phyloP scores from a whole-genome alignment of 345 rosid genomes.

The Tarenaya hassleriana region DNA sequence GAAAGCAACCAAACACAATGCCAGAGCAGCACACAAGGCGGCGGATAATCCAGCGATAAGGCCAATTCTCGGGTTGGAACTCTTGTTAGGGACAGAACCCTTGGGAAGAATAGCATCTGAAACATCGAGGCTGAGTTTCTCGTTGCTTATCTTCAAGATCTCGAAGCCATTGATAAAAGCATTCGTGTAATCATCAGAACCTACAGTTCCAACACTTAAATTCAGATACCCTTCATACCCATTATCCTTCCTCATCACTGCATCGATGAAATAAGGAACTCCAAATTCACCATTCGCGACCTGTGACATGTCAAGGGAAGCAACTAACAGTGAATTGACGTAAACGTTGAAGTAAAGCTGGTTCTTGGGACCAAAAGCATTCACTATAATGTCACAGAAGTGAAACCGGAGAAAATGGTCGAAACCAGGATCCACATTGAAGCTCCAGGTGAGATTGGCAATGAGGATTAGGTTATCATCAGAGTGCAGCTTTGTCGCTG shows the following conservation, averaged over 20 bases:
- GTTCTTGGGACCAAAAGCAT: slow-evolving; percentile 1
- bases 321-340: slow-evolving; percentile 44
- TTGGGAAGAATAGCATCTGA: slow-evolving; percentile 23
- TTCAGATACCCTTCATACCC: slow-evolving; percentile 20
- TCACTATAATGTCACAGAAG: slow-evolving; percentile 52
- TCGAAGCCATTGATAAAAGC: slow-evolving; percentile 59
- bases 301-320: slow-evolving; percentile 40
- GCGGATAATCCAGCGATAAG: slow-evolving; percentile 35
- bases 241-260: slow-evolving; percentile 29
- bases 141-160: slow-evolving; percentile 58
- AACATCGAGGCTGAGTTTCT: slow-evolving; percentile 38
- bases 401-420: slow-evolving; percentile 71
- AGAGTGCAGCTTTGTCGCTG: slow-evolving; percentile 47
- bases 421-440: slow-evolving; percentile 56
- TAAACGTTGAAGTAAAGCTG: slow-evolving; percentile 40
- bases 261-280: slow-evolving; percentile 59
- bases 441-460: slow-evolving; percentile 68
- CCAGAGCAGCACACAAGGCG: slow-evolving; percentile 25
- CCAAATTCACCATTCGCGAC: slow-evolving; percentile 32
- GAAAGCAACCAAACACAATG: slow-evolving; percentile 25
- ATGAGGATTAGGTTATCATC: slow-evolving; percentile 16
- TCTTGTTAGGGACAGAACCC: slow-evolving; percentile 11
- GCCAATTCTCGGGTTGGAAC: slow-evolving; percentile 24
- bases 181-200: slow-evolving; percentile 21
- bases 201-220: slow-evolving; percentile 51